These are phyloP conservation scores for Entomortierella beljakovae DNA, from an alignment of 192 early-diverging fungal species.

Conservation along the genomic window DNA sequence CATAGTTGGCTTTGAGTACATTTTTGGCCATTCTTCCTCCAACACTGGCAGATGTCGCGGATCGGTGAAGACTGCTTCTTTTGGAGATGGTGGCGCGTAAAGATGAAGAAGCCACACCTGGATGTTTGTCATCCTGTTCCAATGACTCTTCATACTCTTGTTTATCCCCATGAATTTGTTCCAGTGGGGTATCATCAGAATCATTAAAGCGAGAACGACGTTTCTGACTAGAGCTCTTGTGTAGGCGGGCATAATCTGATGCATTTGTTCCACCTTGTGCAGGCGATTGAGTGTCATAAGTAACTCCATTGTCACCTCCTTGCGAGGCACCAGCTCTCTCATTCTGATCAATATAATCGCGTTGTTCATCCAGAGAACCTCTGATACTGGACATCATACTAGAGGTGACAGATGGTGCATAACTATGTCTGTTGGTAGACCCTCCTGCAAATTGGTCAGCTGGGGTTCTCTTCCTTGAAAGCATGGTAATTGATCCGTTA, in stretches of 20 bases:
- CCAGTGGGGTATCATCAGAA: neutral
- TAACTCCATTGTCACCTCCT: neutral
- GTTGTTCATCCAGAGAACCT: conserved; percentile 42
- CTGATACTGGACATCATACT: conserved; percentile 49
- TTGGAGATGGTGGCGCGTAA: conserved; percentile 10
- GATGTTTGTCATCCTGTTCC: neutral
- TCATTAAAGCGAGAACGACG: conserved; percentile 29
- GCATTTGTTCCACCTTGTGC: conserved; percentile 41
- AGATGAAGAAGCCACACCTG: conserved; percentile 4
- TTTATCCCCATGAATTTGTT: conserved; percentile 8
- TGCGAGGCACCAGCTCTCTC: neutral
- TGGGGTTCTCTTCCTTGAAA: conserved; percentile 20
- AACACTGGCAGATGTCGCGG: conserved; percentile 15
- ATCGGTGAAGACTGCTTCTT: conserved; percentile 31
- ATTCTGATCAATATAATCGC: conserved; percentile 3
- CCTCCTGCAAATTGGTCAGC: neutral
- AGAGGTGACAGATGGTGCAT: conserved; percentile 47
- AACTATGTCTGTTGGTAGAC: no score
- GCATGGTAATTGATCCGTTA: conserved; percentile 74
- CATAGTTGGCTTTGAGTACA: conserved; percentile 40
- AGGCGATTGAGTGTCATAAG: conserved; percentile 1
- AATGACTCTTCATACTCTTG: conserved; percentile 24
- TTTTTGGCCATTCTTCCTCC: conserved; percentile 36
- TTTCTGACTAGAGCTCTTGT: conserved; percentile 17
- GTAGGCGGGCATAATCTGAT: conserved; percentile 46